Conservation (phyloP, 2,329 filamentous ascomycete species). For the Pestalotiopsis sp. region DNA sequence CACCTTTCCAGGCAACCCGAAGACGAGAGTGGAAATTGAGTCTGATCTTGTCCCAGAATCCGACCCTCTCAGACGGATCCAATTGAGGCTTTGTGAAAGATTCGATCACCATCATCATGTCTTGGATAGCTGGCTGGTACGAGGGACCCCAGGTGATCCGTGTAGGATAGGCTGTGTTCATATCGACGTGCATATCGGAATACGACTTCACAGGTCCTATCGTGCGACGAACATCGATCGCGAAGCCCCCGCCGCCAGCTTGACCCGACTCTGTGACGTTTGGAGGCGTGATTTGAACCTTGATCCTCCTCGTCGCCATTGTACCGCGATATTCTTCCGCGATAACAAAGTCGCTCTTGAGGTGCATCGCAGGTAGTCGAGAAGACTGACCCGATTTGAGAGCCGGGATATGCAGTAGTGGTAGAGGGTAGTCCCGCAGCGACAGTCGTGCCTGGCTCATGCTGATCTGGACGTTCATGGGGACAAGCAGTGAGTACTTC, state of each 20-base stretch:
- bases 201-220: slow-evolving; percentile 96
- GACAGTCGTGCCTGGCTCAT: slow-evolving; percentile 90
- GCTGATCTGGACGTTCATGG: slow-evolving; percentile 85
- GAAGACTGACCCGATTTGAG: slow-evolving; percentile 80
- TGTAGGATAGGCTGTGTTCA: slow-evolving; percentile 91
- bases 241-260: slow-evolving; percentile 67
- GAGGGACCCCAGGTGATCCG: slow-evolving; percentile 96
- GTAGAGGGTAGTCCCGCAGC: slow-evolving; percentile 90
- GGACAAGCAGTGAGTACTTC: slow-evolving; percentile 85
- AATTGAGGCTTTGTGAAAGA: slow-evolving; percentile 95
- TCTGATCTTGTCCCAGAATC: slow-evolving; percentile 98
- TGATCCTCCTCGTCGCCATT: slow-evolving; percentile 78
- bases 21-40: slow-evolving; percentile 92
- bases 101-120: slow-evolving; percentile 99
- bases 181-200: slow-evolving; percentile 87
- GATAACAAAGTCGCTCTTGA: slow-evolving; percentile 91
- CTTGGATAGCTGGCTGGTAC: slow-evolving; percentile 96
- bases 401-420: slow-evolving; percentile 85
- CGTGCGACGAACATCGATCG: slow-evolving; percentile 85
- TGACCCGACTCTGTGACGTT: slow-evolving; percentile 57
- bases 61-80: slow-evolving; percentile 89
- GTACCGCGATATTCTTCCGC: slow-evolving; percentile 87
- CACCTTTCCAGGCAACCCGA: slow-evolving; percentile 87
- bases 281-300: slow-evolving; percentile 82
- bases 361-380: slow-evolving; percentile 76